Percentiles rank a stretch among this genome's conserved stretches.
phyloP scores from a whole-genome alignment of 1,139 yeast species.

The Eremothecium coryli region DNA sequence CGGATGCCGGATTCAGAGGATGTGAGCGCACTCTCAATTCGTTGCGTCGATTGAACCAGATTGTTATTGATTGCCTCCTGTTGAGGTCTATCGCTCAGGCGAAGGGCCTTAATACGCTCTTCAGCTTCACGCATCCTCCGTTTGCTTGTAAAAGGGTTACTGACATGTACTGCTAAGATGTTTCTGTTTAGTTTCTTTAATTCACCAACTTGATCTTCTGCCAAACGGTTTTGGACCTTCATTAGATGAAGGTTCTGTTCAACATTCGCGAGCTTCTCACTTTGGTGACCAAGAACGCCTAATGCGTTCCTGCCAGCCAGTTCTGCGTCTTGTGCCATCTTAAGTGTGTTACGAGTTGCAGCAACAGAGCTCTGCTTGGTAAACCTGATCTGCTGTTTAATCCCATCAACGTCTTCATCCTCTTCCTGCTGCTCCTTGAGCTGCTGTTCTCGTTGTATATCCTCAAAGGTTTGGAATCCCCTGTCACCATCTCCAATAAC shows the following conservation, averaged over 20 bases:
- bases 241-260: conserved; percentile 72
- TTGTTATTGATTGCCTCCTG: conserved; percentile 38
- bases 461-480: conserved; percentile 30
- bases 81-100: conserved; percentile 47
- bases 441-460: conserved; percentile 35
- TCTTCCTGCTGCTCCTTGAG: conserved; percentile 48
- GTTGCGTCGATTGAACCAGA: conserved; percentile 40
- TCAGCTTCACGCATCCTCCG: conserved; percentile 70
- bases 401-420: conserved; percentile 84
- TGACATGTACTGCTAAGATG: conserved; percentile 70
- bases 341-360: conserved; percentile 75
- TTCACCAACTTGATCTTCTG: conserved; percentile 76
- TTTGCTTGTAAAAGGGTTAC: conserved; percentile 82
- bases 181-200: conserved; percentile 73
- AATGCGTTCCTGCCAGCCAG: conserved; percentile 81
- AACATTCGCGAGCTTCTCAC: conserved; percentile 71
- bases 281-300: conserved; percentile 88
- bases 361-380: conserved; percentile 83
- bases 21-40: conserved; percentile 38
- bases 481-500: conserved; percentile 14
- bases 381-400: conserved; percentile 75
- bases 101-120: conserved; percentile 55
- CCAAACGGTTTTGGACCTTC: conserved; percentile 72
- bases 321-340: conserved; percentile 89
- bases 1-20: conserved; percentile 29